Percentiles rank a stretch among this genome's conserved stretches.
Conservation (phyloP, 768 basidiomycete species). For the Lactifluus subvellereus region DNA sequence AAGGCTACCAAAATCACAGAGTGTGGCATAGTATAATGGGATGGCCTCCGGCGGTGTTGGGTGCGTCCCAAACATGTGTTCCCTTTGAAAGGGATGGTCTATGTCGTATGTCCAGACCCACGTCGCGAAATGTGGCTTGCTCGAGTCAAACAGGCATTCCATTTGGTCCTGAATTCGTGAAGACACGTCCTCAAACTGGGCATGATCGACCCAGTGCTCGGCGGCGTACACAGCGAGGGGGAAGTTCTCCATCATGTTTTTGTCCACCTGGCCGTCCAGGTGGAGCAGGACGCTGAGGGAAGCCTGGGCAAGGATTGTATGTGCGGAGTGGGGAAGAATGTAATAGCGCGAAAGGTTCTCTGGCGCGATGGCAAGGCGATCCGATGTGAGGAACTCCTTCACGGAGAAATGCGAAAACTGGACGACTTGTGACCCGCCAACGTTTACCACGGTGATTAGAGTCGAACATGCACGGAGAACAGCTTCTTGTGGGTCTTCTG, state of each 20-base stretch:
- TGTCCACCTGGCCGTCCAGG: neutral
- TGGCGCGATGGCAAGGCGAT: neutral
- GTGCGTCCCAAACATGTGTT: neutral
- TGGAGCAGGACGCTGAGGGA: neutral
- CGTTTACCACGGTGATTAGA: neutral
- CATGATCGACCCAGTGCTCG: conserved; percentile 6
- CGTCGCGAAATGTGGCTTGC: neutral
- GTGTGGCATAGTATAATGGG: too few species aligned
- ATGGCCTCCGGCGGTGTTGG: neutral
- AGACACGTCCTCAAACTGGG: neutral
- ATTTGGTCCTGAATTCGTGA: neutral
- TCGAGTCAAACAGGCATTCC: neutral
- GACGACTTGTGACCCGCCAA: neutral
- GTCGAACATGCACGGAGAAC: conserved; percentile 6
- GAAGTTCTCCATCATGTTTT: neutral
- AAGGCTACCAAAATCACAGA: too few species aligned
- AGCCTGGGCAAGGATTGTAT: neutral
- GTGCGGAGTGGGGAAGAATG: neutral
- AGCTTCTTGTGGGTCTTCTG: neutral
- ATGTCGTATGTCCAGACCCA: conserved; percentile 11
- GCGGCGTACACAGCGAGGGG: neutral
- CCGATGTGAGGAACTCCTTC: conserved; percentile 10
- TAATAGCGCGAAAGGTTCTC: neutral
- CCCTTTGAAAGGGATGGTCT: neutral
- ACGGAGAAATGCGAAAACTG: conserved; percentile 10